phyloP scores from a whole-genome alignment of 495 filamentous ascomycete genomes.

The Penicillium ucsense region DNA sequence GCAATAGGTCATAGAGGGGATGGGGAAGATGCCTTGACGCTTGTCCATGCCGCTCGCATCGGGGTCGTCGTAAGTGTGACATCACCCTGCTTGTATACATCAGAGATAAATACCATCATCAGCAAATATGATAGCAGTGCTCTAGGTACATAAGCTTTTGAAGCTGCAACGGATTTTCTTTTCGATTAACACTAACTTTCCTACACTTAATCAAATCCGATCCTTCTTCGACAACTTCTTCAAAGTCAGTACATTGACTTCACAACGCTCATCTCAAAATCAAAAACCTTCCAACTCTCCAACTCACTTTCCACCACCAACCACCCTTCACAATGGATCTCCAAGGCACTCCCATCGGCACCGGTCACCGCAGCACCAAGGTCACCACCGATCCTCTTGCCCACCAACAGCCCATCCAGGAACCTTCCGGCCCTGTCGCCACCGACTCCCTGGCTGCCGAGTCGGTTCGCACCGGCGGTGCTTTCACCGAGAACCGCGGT shows the following conservation, averaged over 20 bases:
- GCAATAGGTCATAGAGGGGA: not conserved
- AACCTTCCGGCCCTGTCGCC: constrained; percentile 46
- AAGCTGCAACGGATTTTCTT: too few species aligned
- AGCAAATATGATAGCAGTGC: too few species aligned
- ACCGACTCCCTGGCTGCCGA: constrained; percentile 59
- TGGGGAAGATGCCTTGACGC: not conserved
- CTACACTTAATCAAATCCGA: too few species aligned
- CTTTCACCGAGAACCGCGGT: constrained; percentile 42
- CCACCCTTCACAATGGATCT: constrained; percentile 33
- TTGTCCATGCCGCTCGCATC: not conserved
- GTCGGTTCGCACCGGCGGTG: constrained; percentile 42
- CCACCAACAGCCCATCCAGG: constrained; percentile 32
- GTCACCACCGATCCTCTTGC: constrained; percentile 42
- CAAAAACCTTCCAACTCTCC: not conserved
- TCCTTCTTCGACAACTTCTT: not conserved
- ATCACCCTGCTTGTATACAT: constrained; percentile 13
- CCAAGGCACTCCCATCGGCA: constrained; percentile 36
- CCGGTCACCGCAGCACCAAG: constrained; percentile 33
- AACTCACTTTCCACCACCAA: not conserved
- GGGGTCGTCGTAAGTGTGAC: constrained; percentile 26
- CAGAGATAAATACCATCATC: not conserved
- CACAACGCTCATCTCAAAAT: not conserved
- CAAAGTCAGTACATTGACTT: too few species aligned
- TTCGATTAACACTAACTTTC: too few species aligned
- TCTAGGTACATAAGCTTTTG: too few species aligned